A percentile compares a stretch with the other conserved stretches of the same genome.
Conservation (phyloP, 208 protist genomes). For the Tritrichomonas musculus region DNA sequence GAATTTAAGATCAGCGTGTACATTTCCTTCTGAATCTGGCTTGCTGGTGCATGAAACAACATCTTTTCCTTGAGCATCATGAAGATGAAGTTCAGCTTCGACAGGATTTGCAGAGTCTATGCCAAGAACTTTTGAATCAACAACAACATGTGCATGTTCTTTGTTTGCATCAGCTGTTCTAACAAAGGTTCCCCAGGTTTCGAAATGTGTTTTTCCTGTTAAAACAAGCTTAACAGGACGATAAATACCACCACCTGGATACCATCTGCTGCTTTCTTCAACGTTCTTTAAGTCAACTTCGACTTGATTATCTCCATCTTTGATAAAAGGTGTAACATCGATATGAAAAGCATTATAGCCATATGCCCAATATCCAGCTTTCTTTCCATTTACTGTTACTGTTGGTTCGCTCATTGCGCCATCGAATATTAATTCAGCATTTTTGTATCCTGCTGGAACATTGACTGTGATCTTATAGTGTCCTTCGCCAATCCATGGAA, state of each 20-base stretch:
- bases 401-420: not conserved
- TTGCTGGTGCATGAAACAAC: no score
- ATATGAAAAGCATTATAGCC: not conserved
- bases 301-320: not conserved
- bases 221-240: not conserved
- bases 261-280: not conserved
- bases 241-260: not conserved
- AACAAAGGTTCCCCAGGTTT: not conserved
- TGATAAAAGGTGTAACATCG: not conserved
- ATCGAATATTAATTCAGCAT: not conserved
- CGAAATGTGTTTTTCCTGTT: not conserved
- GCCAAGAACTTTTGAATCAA: not conserved
- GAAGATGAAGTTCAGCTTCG: not conserved
- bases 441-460: not conserved
- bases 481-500: not conserved
- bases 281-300: not conserved
- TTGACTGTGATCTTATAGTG: not conserved
- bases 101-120: not conserved
- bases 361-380: not conserved
- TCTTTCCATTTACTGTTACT: not conserved
- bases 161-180: not conserved
- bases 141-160: not conserved
- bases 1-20: not conserved
- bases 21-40: not conserved
- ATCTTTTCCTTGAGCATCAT: not conserved